Percentiles rank a stretch among this genome's conserved stretches.
phyloP scores from a whole-genome alignment of 2,329 filamentous ascomycete genomes.

The Penicillium sp. region DNA sequence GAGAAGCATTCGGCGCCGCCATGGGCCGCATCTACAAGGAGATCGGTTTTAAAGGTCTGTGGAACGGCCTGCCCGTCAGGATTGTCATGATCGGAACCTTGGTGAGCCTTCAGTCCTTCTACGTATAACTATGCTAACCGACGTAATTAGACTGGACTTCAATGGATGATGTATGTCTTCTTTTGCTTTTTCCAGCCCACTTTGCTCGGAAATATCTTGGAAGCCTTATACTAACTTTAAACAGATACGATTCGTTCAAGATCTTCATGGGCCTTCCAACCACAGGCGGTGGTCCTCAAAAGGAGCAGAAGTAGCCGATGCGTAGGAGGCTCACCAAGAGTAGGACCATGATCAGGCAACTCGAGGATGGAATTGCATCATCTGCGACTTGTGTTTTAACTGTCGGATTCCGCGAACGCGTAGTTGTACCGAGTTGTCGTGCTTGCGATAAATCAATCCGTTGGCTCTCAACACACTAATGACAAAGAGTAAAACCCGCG shows the following conservation, averaged over 20 bases:
- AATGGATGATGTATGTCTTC: constrained; percentile 85
- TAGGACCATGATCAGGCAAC: not conserved
- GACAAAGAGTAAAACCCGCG: not conserved
- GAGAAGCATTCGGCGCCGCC: constrained; percentile 79
- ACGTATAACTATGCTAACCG: constrained; percentile 24
- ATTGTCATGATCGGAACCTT: constrained; percentile 89
- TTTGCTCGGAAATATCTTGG: constrained; percentile 4
- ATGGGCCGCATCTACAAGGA: constrained; percentile 81
- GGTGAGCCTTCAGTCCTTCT: constrained; percentile 32
- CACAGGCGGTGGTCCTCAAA: constrained; percentile 69
- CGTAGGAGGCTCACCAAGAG: not conserved
- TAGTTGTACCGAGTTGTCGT: not conserved
- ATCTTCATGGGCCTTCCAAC: constrained; percentile 87
- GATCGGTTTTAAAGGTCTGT: constrained; percentile 85
- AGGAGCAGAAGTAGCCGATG: constrained; percentile 42
- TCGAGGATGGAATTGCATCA: constrained; percentile 4
- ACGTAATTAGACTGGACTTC: constrained; percentile 68
- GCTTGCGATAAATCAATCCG: not conserved
- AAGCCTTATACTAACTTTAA: constrained; percentile 28
- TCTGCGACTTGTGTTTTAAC: not conserved
- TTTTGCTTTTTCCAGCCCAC: constrained; percentile 7
- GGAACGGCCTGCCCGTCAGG: constrained; percentile 84
- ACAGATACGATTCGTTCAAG: constrained; percentile 77
- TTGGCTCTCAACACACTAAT: not conserved
- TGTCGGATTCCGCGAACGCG: not conserved